Conservation (phyloP, 2,329 filamentous ascomycete genomes). For the Neoscytalidium dimidiatum region DNA sequence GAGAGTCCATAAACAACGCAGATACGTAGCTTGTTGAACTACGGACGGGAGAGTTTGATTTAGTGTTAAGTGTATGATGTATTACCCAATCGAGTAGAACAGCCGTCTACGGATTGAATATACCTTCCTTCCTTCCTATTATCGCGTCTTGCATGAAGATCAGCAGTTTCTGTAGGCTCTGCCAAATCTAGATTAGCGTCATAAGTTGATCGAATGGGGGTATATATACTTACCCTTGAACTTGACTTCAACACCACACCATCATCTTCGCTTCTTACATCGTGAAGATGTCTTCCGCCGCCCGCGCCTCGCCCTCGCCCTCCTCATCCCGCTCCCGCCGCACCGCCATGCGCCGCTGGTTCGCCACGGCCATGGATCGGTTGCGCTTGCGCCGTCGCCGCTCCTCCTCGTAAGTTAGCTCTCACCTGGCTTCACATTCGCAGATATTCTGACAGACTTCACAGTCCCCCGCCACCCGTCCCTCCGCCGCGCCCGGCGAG, state of each 20-base stretch:
- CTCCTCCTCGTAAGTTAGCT: neutral
- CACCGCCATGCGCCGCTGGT: neutral
- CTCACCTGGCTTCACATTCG: neutral
- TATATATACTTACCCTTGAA: neutral
- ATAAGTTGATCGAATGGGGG: too few species aligned
- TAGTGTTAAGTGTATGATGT: too few species aligned
- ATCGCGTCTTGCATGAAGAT: too few species aligned
- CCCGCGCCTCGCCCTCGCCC: neutral
- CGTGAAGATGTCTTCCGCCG: neutral
- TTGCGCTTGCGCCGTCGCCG: neutral
- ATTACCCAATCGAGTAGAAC: too few species aligned
- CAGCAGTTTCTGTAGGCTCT: neutral
- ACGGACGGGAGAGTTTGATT: too few species aligned
- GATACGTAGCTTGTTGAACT: too few species aligned
- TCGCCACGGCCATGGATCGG: constrained; percentile 5
- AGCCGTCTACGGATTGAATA: too few species aligned
- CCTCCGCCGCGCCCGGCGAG: neutral
- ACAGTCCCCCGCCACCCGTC: neutral
- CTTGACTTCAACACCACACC: neutral
- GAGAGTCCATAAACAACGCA: too few species aligned
- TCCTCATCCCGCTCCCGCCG: neutral
- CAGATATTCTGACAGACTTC: neutral
- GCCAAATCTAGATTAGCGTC: neutral
- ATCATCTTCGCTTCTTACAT: neutral
- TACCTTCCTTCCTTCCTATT: too few species aligned